Base-by-base conservation (phyloP, 2,329 filamentous ascomycete genomes). In the Penicillium decumbens region DNA sequence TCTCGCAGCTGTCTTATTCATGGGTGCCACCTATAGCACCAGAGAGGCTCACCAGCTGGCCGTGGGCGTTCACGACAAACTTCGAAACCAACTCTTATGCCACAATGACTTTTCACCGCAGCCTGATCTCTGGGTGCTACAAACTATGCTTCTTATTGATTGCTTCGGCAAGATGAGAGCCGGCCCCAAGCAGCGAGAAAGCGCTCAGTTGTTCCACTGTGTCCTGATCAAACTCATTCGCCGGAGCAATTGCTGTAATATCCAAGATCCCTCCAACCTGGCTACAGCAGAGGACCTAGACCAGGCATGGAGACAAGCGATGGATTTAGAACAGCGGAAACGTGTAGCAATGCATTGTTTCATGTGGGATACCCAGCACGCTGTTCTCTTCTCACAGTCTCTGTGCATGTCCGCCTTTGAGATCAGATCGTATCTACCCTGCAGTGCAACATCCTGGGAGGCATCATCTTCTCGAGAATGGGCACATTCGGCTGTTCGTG, bases 331-430 rank as follows among this genome's bases (percentile, higher is more conserved):
- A 58, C 78, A 82, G 52, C 80, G 80, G 49, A 83, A 83, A 64
- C 75, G 81, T 68, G 66, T 82, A 0, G 79, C 80, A 0, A 73
- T 83, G 33, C 69, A 82, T 4, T 84, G 80, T 59, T 85, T 85
- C 61, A 79, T 84, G 71, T 84, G 81, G 82, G 82, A 84, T 55
- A 82, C 80, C 0, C 81, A 84, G 47, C 81, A 84, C 51, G 81
- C 81, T 0, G 80, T 84, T 0, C 70, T 84, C 0, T 84, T 84
- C 62, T 83, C 80, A n/a, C 81, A 84, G 59, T 82, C 79, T 4
- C 72, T 85, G 0, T 84, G 81, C 65, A 84, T 84, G 81, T 84
- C 80, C 1, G 79, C 81, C 0, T 84, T 84, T 43, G 81, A 84
- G 57, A 72, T 85, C 1, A 75, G 80, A 0, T 74, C 80, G 0